Percentiles rank a stretch among this genome's conserved stretches.
Conservation (phyloP, 2,329 filamentous ascomycete genomes). For the Cladophialophora bantiana region DNA sequence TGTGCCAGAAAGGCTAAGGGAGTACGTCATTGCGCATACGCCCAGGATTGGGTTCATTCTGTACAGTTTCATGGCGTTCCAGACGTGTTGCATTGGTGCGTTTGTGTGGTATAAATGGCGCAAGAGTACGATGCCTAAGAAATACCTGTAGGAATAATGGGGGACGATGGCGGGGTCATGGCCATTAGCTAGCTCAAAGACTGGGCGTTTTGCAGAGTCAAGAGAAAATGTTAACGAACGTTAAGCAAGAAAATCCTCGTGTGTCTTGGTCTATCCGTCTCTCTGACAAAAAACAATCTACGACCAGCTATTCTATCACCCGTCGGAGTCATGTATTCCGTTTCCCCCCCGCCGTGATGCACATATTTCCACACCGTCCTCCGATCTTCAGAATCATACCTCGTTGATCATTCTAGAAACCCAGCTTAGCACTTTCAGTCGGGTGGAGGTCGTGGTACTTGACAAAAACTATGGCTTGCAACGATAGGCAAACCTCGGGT, state of each 20-base stretch:
- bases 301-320: not conserved
- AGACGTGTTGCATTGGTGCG: constrained; percentile 71
- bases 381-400: not conserved
- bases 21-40: constrained; percentile 42
- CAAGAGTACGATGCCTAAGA: constrained; percentile 80
- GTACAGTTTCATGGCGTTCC: constrained; percentile 75
- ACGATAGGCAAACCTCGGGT: constrained; percentile 59
- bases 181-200: not conserved
- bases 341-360: not conserved
- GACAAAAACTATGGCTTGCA: constrained; percentile 53
- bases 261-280: constrained; percentile 14
- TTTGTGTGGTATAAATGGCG: constrained; percentile 84
- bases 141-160: constrained; percentile 71
- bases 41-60: constrained; percentile 69
- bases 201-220: not conserved
- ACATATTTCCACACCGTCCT: not conserved
- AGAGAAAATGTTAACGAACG: not conserved
- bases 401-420: not conserved
- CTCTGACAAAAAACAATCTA: not conserved
- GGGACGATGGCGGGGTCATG: not conserved
- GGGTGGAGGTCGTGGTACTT: no score
- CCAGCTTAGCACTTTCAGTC: not conserved
- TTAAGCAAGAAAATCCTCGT: constrained; percentile 3
- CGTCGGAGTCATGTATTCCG: constrained; percentile 1
- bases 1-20: constrained; percentile 51